Conservation (phyloP, 306 rosid species). For the Cyamopsis tetragonoloba region DNA sequence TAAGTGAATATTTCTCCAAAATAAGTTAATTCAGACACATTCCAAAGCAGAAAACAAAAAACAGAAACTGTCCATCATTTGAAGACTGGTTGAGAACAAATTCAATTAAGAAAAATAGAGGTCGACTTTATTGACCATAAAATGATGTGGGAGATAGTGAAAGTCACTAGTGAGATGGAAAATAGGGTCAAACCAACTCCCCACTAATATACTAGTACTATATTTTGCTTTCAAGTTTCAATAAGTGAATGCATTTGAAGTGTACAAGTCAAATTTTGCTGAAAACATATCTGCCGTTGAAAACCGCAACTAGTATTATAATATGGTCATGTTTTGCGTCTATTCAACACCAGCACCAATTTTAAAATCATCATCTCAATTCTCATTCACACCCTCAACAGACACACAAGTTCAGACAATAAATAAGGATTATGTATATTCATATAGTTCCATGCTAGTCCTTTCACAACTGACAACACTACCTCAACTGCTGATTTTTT, state of each 20-base stretch:
- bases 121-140: not conserved
- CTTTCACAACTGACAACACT: not conserved
- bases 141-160: not conserved
- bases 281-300: not conserved
- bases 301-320: not conserved
- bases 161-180: not conserved
- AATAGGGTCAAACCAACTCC: conserved; percentile 4
- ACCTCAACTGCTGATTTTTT: not conserved
- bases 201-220: too few relatives aligned
- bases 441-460: not conserved
- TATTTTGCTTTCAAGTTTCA: conserved; percentile 10
- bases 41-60: too few relatives aligned
- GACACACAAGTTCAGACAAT: not conserved
- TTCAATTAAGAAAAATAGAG: not conserved
- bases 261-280: conserved; percentile 18
- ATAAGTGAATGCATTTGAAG: not conserved
- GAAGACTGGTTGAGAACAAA: not conserved
- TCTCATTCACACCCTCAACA: not conserved
- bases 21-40: too few relatives aligned
- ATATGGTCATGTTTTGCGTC: conserved; percentile 19
- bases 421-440: not conserved
- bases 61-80: not conserved
- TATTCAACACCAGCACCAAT: not conserved
- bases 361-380: not conserved
- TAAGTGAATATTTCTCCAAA: too few relatives aligned